Evolutionary conservation across 805 yeast species (phyloP).

Genomic region (Lachancea lanzarotensis): DNA sequence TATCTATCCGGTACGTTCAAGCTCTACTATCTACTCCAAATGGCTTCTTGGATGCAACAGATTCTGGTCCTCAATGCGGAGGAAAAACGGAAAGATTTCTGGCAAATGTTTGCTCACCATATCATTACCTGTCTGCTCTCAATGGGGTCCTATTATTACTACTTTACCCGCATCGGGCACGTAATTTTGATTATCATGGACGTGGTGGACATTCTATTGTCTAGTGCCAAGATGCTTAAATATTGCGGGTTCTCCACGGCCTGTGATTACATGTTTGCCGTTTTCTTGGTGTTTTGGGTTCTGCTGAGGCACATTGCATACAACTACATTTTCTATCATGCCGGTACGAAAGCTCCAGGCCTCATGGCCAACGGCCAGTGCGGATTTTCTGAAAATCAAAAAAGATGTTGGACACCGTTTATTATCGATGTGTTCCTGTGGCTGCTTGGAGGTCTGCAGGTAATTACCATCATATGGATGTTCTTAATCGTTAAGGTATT

Average conservation of each 20-base stretch:
- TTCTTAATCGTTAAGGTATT: constrained; percentile 66
- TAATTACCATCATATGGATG: constrained; percentile 67
- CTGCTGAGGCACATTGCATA: constrained; percentile 65
- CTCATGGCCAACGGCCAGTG: constrained; percentile 45
- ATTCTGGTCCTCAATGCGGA: constrained; percentile 71
- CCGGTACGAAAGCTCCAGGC: constrained; percentile 40
- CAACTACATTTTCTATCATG: constrained; percentile 58
- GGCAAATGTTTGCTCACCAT: constrained; percentile 86
- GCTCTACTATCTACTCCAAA: constrained; percentile 61
- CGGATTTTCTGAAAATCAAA: constrained; percentile 25
- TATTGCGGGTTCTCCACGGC: constrained; percentile 54
- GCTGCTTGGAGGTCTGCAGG: constrained; percentile 60
- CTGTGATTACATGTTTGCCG: constrained; percentile 65
- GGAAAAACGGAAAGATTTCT: constrained; percentile 71
- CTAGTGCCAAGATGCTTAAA: constrained; percentile 70
- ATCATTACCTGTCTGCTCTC: constrained; percentile 66
- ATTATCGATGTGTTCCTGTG: constrained; percentile 42
- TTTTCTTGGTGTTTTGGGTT: constrained; percentile 67
- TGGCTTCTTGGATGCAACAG: constrained; percentile 80
- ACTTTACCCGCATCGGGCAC: constrained; percentile 73
- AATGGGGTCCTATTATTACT: constrained; percentile 64
- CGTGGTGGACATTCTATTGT: constrained; percentile 63
- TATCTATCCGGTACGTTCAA: constrained; percentile 48
- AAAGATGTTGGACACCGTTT: constrained; percentile 46
- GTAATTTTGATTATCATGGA: constrained; percentile 77